These are phyloP conservation scores for Penicilliopsis zonata DNA, from an alignment of 495 filamentous ascomycete genomes.

Conservation along the genomic window DNA sequence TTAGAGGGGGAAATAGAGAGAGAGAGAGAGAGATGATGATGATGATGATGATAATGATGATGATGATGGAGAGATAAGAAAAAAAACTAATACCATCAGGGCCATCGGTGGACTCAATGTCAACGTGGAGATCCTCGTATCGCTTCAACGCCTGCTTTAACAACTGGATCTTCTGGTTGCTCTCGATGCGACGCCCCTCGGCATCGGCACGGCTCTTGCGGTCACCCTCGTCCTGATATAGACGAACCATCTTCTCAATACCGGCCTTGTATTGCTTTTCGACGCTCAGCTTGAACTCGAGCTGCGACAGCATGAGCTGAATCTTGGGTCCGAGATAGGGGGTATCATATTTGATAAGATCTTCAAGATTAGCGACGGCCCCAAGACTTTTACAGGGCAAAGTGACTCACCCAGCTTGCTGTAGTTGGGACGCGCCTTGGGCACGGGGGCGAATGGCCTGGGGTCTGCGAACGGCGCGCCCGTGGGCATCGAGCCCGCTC, in stretches of 20 bases:
- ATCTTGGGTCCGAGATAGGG: conserved; percentile 92
- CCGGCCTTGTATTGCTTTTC: conserved; percentile 99
- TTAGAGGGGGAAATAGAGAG: neutral
- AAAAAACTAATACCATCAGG: conserved; percentile 85
- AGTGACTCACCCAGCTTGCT: conserved; percentile 76
- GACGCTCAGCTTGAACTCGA: conserved; percentile 97
- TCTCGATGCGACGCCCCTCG: conserved; percentile 78
- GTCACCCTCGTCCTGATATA: conserved; percentile 98
- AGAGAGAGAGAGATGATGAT: conserved; percentile 2
- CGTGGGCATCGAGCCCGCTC: conserved; percentile 66
- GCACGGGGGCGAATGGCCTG: conserved; percentile 52
- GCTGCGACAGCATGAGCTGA: conserved; percentile 96
- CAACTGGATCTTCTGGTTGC: conserved; percentile 94
- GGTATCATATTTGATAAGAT: conserved; percentile 98
- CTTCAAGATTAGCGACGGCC: conserved; percentile 28
- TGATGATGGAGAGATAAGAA: too few species aligned
- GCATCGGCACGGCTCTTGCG: conserved; percentile 90
- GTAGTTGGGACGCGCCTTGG: conserved; percentile 76
- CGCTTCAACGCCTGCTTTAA: conserved; percentile 90
- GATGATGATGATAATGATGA: too few species aligned
- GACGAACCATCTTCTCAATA: conserved; percentile 97
- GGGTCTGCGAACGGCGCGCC: conserved; percentile 69
- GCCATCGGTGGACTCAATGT: conserved; percentile 71
- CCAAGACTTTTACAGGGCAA: neutral
- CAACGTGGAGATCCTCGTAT: conserved; percentile 96